phyloP scores from a whole-genome alignment of 2,329 filamentous ascomycete genomes.

The Fusarium lyarnte region DNA sequence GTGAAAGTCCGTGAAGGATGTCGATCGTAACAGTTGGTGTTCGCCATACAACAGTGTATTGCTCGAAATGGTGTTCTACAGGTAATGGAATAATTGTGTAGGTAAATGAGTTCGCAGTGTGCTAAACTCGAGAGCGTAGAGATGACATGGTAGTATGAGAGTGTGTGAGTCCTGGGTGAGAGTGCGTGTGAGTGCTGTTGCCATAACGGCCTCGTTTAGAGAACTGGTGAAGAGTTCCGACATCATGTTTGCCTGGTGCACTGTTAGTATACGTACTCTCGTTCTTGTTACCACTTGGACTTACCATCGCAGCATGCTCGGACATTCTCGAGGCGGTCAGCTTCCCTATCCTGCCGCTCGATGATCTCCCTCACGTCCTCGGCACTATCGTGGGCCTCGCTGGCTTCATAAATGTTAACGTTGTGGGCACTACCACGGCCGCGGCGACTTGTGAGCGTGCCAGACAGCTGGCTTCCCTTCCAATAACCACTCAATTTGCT shows the following conservation, averaged over 20 bases:
- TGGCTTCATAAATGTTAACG: constrained; percentile 66
- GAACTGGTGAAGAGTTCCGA: constrained; percentile 65
- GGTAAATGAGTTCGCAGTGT: not conserved
- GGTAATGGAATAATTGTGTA: constrained; percentile 2
- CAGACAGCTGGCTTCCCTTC: constrained; percentile 58
- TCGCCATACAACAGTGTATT: constrained; percentile 23
- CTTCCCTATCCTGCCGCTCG: constrained; percentile 79
- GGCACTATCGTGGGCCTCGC: constrained; percentile 76
- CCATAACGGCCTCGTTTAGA: constrained; percentile 56
- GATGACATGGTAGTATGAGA: constrained; percentile 50
- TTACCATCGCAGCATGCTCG: constrained; percentile 96
- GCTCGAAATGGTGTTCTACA: constrained; percentile 4
- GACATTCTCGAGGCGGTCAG: constrained; percentile 90
- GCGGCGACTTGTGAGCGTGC: constrained; percentile 64
- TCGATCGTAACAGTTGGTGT: constrained; percentile 39
- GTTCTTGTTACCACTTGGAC: constrained; percentile 39
- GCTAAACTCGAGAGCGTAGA: constrained; percentile 49
- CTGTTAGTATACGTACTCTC: constrained; percentile 31
- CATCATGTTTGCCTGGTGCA: constrained; percentile 75
- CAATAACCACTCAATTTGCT: constrained; percentile 70
- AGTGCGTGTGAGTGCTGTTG: constrained; percentile 50
- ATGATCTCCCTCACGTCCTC: constrained; percentile 85
- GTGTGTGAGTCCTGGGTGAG: constrained; percentile 49
- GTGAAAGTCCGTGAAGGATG: constrained; percentile 44
- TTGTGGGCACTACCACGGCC: constrained; percentile 59